phyloP scores from a whole-genome alignment of 352 stramenopile species.

The Phytophthora meadii region DNA sequence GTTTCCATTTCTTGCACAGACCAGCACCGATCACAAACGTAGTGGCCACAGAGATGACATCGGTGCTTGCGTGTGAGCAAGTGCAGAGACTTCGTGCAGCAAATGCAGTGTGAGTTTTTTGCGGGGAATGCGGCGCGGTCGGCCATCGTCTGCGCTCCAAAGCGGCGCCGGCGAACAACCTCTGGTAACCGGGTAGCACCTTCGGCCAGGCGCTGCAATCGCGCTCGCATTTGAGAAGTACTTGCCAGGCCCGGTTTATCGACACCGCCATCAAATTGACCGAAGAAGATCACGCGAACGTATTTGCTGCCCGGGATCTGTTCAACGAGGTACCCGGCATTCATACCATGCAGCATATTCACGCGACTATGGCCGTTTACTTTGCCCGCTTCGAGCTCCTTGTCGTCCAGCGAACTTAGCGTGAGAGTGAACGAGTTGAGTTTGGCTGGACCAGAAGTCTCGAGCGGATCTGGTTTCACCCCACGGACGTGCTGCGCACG shows the following conservation, averaged over 20 bases:
- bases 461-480: neutral
- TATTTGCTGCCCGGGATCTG: slow-evolving; percentile 29
- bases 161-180: slow-evolving; percentile 32
- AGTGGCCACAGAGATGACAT: slow-evolving; percentile 41
- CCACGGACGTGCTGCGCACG: slow-evolving; percentile 18
- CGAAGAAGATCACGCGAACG: slow-evolving; percentile 49
- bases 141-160: slow-evolving; percentile 35
- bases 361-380: slow-evolving; percentile 30
- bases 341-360: slow-evolving; percentile 35
- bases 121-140: slow-evolving; percentile 26
- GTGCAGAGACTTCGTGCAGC: slow-evolving; percentile 41
- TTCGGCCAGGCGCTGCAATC: slow-evolving; percentile 41
- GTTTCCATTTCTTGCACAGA: slow-evolving; percentile 38
- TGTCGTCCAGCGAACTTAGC: slow-evolving; percentile 38
- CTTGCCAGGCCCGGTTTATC: slow-evolving; percentile 10
- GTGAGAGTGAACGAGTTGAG: slow-evolving; percentile 43
- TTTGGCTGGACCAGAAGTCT: neutral
- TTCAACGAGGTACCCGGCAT: slow-evolving; percentile 42
- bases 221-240: slow-evolving; percentile 27
- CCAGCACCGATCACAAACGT: slow-evolving; percentile 40
- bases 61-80: slow-evolving; percentile 35
- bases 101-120: slow-evolving; percentile 37
- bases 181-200: slow-evolving; percentile 34
- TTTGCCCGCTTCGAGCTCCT: slow-evolving; percentile 42
- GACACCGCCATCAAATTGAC: slow-evolving; percentile 22